phyloP scores from a whole-genome alignment of 768 basidiomycete genomes.

The Boletus reticulatus region DNA sequence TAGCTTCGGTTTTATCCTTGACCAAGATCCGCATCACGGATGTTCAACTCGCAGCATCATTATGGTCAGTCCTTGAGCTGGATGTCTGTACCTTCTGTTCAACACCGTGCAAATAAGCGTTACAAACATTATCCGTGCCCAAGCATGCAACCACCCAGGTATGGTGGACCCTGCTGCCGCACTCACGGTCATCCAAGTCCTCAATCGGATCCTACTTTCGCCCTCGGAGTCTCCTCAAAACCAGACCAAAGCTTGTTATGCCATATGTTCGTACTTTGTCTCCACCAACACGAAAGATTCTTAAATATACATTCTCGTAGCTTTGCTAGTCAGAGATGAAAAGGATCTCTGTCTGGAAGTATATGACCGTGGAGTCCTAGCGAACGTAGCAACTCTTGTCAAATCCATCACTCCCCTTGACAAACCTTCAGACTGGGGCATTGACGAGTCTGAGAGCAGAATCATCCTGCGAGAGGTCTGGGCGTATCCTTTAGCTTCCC shows the following conservation, averaged over 20 bases:
- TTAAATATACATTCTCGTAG: constrained; percentile 27
- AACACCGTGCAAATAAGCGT: constrained; percentile 38
- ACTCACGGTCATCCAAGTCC: constrained; percentile 65
- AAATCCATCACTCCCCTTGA: constrained; percentile 51
- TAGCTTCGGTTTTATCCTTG: constrained; percentile 47
- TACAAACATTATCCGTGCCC: constrained; percentile 60
- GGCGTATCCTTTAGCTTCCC: not conserved
- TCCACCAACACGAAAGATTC: not conserved
- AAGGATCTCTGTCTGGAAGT: constrained; percentile 63
- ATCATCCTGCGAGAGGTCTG: constrained; percentile 61
- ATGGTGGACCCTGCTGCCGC: constrained; percentile 45
- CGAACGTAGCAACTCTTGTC: constrained; percentile 50
- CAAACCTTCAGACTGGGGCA: constrained; percentile 53
- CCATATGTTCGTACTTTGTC: constrained; percentile 54
- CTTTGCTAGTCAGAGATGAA: constrained; percentile 72
- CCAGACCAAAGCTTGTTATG: constrained; percentile 70
- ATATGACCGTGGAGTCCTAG: constrained; percentile 65
- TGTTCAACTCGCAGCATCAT: constrained; percentile 66
- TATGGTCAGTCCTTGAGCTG: constrained; percentile 49
- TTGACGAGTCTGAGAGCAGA: constrained; percentile 63
- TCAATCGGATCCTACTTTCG: constrained; percentile 57
- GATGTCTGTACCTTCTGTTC: not conserved
- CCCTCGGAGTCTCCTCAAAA: constrained; percentile 40
- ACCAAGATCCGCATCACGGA: constrained; percentile 58
- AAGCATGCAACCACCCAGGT: constrained; percentile 28